Conservation (phyloP, 768 basidiomycete genomes). For the Macrocybe gigantea region DNA sequence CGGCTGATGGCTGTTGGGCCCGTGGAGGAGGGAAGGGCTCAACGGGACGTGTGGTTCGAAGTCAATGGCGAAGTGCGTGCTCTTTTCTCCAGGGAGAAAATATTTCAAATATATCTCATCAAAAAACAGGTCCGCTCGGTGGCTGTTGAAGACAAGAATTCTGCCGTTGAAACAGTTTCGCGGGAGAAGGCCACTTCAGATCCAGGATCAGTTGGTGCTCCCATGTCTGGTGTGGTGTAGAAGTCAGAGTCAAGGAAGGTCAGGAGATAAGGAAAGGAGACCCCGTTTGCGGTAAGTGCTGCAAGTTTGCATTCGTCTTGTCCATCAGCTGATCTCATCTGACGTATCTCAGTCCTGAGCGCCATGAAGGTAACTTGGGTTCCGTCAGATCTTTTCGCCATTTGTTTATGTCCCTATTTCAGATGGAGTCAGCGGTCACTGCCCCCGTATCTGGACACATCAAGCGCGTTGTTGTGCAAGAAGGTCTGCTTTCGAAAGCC, state of each 20-base stretch:
- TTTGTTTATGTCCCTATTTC: constrained; percentile 14
- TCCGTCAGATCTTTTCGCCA: neutral
- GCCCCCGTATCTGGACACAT: constrained; percentile 96
- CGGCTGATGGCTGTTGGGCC: constrained; percentile 94
- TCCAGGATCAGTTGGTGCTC: constrained; percentile 95
- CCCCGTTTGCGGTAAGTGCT: constrained; percentile 76
- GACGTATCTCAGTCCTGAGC: constrained; percentile 61
- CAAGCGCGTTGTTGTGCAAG: constrained; percentile 86
- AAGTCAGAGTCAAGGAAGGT: constrained; percentile 96
- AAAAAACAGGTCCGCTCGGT: constrained; percentile 80
- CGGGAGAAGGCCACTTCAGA: constrained; percentile 92
- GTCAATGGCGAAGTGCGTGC: constrained; percentile 83
- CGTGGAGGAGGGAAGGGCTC: constrained; percentile 85
- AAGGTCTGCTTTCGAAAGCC: constrained; percentile 43
- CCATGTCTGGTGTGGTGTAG: constrained; percentile 99
- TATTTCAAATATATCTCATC: constrained; percentile 9
- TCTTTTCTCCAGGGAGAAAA: constrained; percentile 3
- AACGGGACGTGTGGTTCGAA: constrained; percentile 98
- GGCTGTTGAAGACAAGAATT: constrained; percentile 93
- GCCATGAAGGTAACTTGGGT: constrained; percentile 82
- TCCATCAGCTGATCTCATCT: constrained; percentile 14
- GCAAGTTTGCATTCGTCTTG: constrained; percentile 8
- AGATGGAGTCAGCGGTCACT: constrained; percentile 98
- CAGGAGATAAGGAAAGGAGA: constrained; percentile 98
- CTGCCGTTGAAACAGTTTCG: constrained; percentile 90